Percentiles rank a stretch among this genome's conserved stretches.
Evolutionary conservation across 352 stramenopile species (phyloP).

Genomic region (Phytophthora litchii): DNA sequence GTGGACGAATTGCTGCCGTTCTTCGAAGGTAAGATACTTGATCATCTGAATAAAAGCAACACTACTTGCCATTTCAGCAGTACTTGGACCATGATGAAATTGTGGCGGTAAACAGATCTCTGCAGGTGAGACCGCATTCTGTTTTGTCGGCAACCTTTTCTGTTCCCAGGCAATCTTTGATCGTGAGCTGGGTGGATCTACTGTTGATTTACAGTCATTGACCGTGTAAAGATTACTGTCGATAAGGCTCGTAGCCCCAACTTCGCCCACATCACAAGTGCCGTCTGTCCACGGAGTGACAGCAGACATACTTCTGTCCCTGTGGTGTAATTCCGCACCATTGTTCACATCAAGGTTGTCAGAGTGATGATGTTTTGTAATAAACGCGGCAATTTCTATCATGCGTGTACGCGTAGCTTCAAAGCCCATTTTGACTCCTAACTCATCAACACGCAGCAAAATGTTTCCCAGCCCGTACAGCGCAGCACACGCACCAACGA

Average conservation of each 20-base stretch:
- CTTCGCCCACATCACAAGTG: background rate
- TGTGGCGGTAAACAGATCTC: background rate
- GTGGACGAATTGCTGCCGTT: constrained; percentile 27
- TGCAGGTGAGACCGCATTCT: constrained; percentile 3
- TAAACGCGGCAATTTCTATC: constrained; percentile 13
- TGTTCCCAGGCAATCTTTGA: constrained; percentile 14
- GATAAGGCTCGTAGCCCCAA: background rate
- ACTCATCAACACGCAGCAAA: constrained; percentile 9
- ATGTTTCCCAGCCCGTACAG: constrained; percentile 13
- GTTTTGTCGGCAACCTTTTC: constrained; percentile 4
- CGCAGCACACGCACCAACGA: constrained; percentile 13
- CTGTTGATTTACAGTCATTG: background rate
- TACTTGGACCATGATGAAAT: constrained; percentile 2
- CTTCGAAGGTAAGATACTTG: constrained; percentile 10
- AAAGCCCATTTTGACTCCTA: constrained; percentile 17
- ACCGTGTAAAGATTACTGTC: background rate
- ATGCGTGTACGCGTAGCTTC: constrained; percentile 11
- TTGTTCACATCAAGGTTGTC: constrained; percentile 4
- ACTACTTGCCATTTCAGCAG: background rate
- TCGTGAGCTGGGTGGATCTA: background rate
- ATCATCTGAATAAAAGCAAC: background rate
- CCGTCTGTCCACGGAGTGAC: constrained; percentile 1
- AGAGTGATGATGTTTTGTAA: constrained; percentile 13
- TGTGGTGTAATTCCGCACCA: background rate
- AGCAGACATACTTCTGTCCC: background rate